Evolutionary conservation across 139 green algal genomes (phyloP), one percentile per base, ranked within the genome.

Genomic region (Nannochloris sp.): DNA sequence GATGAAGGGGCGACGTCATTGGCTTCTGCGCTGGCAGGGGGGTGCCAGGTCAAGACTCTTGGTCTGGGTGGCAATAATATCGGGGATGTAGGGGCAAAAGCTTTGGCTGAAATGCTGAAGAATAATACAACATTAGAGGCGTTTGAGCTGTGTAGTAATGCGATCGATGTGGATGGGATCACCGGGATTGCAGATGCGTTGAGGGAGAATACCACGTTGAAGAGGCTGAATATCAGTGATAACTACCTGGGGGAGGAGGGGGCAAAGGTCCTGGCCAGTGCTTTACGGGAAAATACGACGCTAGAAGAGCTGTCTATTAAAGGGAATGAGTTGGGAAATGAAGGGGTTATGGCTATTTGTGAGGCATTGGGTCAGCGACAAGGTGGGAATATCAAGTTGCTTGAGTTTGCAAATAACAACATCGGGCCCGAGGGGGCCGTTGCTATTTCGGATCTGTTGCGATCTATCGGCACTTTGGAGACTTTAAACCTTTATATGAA

Each of bases 401-500:
- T 98, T 26, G 92, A 98, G 76, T 49, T 97, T 45, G 85, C 87
- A 64, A 97, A 98, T 81, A 97, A 96, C 82, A 76, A 71, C 56
- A 74, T 97, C 17, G 81, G 75, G 17, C 66, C 72, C 29, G 83
- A 81, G 25, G 86, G 85, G 0, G 87, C 78, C 3, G 63, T 59
- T 1, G 74, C 76, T 3, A 61, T 98, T n/a, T 84, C 85, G 0
- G 79, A 77, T 6, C 79, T 92, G 70, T 68, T 97, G 55, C 61
- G 69, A 56, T 62, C 69, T 28, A 80, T 79, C 70, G 58, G 62
- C 9, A 59, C 76, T 0, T 71, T 98, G 13, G 72, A 77, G 28
- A 85, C 92, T 46, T 71, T 98, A 36, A 94, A 93, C 65, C 63
- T 97, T 23, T 95, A 98, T 82, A 97, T 95, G 87, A 98, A 98